Evolutionary conservation across 352 stramenopile species (phyloP).

Genomic region (Globisporangium acanthophoron): DNA sequence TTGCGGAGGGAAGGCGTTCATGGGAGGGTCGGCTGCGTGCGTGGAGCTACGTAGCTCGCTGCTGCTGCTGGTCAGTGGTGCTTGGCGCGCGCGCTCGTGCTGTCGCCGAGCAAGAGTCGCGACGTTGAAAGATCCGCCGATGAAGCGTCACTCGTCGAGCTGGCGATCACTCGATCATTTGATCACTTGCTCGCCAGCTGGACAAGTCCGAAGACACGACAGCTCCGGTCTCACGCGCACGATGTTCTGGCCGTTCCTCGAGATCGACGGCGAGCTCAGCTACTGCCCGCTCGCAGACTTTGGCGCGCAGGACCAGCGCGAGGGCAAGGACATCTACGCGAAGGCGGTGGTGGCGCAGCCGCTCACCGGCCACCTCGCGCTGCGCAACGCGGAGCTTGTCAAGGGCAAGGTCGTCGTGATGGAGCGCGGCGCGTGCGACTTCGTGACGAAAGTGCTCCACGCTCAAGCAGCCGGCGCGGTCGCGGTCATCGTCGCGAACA

Average conservation of each 20-base stretch:
- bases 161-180: no score
- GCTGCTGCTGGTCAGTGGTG: neutral
- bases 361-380: conserved; percentile 35
- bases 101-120: no score
- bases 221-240: neutral
- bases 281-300: conserved; percentile 75
- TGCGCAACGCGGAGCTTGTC: conserved; percentile 44
- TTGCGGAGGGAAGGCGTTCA: neutral
- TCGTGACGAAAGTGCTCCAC: conserved; percentile 68
- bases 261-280: conserved; percentile 43
- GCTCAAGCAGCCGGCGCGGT: conserved; percentile 62
- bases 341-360: conserved; percentile 53
- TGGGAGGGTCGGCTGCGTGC: neutral
- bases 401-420: conserved; percentile 58
- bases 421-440: conserved; percentile 67
- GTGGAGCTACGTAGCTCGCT: neutral
- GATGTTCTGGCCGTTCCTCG: conserved; percentile 76
- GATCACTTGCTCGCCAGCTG: no score
- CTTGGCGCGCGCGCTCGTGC: neutral
- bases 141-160: no score
- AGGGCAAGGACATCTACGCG: conserved; percentile 47
- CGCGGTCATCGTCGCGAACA: conserved; percentile 64
- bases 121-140: no score
- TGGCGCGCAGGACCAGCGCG: conserved; percentile 27
- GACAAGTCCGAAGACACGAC: neutral